Base-by-base conservation (phyloP, 2,329 filamentous ascomycete species). In the Cordyceps militaris region DNA sequence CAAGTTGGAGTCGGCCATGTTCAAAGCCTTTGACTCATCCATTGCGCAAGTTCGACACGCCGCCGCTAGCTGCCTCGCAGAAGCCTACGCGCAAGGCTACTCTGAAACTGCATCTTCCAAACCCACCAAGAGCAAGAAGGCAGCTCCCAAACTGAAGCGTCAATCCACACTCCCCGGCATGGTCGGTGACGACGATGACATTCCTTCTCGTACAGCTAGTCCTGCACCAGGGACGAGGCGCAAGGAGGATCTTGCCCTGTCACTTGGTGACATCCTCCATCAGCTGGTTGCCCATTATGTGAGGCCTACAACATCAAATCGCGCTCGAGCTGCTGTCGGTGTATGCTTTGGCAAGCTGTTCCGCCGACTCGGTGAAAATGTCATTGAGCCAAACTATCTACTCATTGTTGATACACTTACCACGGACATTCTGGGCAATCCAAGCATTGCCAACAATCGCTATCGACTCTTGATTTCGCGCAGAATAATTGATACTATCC, bases 281-380 rank as follows among this genome's bases (percentile, higher is more conserved):
- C 85, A 89, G 40, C 74, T 99, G 10, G 91, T 91, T 0, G 78
- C 76, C 6, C 91, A 96, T 32, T 99, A 96, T 67, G 83, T 88
- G 60, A 86, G 86, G 65, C 78, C 84, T 57, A 85, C 88, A 3
- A 94, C 91, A 0, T 87, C 87, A 1, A 96, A 94, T 70, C 87
- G 83, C 66, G 82, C 87, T 23, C 84, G 94, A 63, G 89, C 91
- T 38, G 91, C 89, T 8, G 84, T 99, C 55, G 89, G 89, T 7
- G 80, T 95, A 10, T 96, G 91, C 73, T 97, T 97, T 69, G 86
- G 88, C 61, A 88, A 87, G 65, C 80, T 96, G 9, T 77, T 97
- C 51, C 85, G 84, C 63, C 84, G 85, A 14, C 74, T 99, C 10
- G 91, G 91, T 4, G 88, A 94, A 67, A 88, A 84, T 62, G 80